Evolutionary conservation across 176 grass and related monocot species (phyloP), one percentile per base, ranked within the genome.

Genomic region (barley (Hordeum vulgare)): DNA sequence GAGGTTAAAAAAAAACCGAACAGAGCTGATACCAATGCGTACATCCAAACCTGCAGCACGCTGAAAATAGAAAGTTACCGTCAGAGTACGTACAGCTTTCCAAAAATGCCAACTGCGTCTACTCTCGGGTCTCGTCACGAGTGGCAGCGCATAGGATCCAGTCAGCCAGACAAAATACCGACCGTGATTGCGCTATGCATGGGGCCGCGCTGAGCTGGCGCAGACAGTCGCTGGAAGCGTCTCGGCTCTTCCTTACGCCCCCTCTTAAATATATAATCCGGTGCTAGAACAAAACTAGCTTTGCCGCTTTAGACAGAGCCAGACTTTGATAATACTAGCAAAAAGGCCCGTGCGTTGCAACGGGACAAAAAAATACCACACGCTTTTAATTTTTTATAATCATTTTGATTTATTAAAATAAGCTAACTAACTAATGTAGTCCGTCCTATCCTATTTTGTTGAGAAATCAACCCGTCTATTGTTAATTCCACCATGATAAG

Each of bases 171-270:
- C 11, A 41, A 71, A 71, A 24, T 15, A 31, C 61, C 14, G 61
- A 64, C 25, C 60, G 27, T 34, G 15, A 29, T 10, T 66, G 29
- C 63, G 75, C 31, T 15, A 51, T 37, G 5, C 21, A 23, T 70
- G 47, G 54, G 66, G 49, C 75, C 53, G 0, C 17, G 61, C 6
- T 25, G 61, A 76, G 26, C 78, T 87, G 49, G 34, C 71, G 14
- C 26, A 66, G n/a, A 49, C 59, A 29, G 37, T 4, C 21, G 21
- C 85, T 17, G 7, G 73, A 63, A 83, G 40, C 39, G 5, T 64
- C 80, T 27, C 8, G 79, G n/a, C 72, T 61, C 79, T 41, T 53
- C 73, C 63, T 51, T 77, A 82, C 72, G 66, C 12, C 3, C 15
- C 9, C 28, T 4, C 9, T 41, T 79, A 47, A n/a, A n/a, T n/a